Evolutionary conservation across 2,329 filamentous ascomycete species (phyloP).

Genomic region (Nothomitra cinnamomea): DNA sequence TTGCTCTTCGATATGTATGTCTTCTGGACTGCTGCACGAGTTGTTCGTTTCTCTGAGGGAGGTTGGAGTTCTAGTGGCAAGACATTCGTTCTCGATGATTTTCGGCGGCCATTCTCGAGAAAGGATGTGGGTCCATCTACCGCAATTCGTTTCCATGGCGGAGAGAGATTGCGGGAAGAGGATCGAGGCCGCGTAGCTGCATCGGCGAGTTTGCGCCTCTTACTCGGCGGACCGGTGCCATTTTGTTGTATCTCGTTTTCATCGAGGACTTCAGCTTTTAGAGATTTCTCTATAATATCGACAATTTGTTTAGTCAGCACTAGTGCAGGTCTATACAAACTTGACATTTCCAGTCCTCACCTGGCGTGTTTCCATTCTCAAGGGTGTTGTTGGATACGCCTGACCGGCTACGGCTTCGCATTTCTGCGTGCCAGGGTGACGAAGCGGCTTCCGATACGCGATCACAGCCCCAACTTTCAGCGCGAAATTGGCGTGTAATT

Average conservation of each 20-base stretch:
- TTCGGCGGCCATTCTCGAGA: constrained; percentile 42
- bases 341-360: background rate
- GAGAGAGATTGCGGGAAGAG: constrained; percentile 43
- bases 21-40: constrained; percentile 22
- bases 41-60: constrained; percentile 29
- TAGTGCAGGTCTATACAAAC: background rate
- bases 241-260: constrained; percentile 10
- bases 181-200: constrained; percentile 9
- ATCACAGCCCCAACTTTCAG: constrained; percentile 5
- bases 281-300: background rate
- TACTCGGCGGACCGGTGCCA: constrained; percentile 25
- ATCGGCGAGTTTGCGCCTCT: constrained; percentile 42
- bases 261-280: background rate
- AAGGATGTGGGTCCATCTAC: constrained; percentile 82
- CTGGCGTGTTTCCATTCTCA: background rate
- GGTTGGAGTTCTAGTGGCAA: constrained; percentile 31
- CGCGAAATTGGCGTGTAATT: constrained; percentile 3
- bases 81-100: constrained; percentile 39
- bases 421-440: constrained; percentile 7
- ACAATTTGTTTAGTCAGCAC: background rate
- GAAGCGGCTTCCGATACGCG: constrained; percentile 2
- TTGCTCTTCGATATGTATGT: constrained; percentile 14
- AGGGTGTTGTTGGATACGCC: constrained; percentile 1
- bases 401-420: constrained; percentile 6
- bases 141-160: constrained; percentile 79